These are phyloP conservation scores for Podospora pseudocomata DNA, from an alignment of 495 filamentous ascomycete genomes.

Conservation along the genomic window DNA sequence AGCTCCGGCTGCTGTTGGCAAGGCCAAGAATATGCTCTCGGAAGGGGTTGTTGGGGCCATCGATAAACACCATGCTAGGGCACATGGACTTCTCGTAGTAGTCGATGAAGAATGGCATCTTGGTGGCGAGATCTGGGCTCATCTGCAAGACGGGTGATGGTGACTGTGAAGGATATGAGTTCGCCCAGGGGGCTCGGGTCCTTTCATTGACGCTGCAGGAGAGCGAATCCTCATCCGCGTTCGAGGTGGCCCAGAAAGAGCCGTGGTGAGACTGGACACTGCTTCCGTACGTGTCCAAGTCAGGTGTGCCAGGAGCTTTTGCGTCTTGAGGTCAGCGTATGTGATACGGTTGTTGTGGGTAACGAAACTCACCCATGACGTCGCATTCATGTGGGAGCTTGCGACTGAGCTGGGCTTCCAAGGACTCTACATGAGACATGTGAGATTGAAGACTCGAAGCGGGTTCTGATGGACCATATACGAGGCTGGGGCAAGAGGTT, in stretches of 20 bases:
- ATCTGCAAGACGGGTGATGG: constrained; percentile 36
- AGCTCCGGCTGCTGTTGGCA: constrained; percentile 70
- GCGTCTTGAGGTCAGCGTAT: constrained; percentile 8
- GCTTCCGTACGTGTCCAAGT: constrained; percentile 46
- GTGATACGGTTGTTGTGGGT: constrained; percentile 4
- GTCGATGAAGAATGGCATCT: constrained; percentile 62
- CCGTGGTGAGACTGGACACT: constrained; percentile 42
- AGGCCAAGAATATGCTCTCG: constrained; percentile 77
- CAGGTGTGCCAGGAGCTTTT: constrained; percentile 39
- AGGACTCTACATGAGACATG: constrained; percentile 37
- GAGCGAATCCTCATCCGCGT: constrained; percentile 39
- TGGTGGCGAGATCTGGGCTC: constrained; percentile 51
- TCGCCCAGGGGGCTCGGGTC: constrained; percentile 23
- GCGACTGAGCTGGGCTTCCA: constrained; percentile 44
- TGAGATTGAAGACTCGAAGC: constrained; percentile 47
- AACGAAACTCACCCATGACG: constrained; percentile 39
- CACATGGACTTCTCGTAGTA: constrained; percentile 89
- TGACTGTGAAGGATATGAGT: constrained; percentile 27
- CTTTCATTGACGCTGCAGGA: constrained; percentile 33
- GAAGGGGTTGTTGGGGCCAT: constrained; percentile 79
- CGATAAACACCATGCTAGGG: constrained; percentile 85
- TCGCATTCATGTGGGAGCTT: constrained; percentile 47
- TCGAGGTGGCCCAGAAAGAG: constrained; percentile 42
- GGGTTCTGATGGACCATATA: constrained; percentile 46
- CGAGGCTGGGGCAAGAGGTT: constrained; percentile 50